Conservation (phyloP, 2,329 filamentous ascomycete genomes). For the Exophiala oligosperma region DNA sequence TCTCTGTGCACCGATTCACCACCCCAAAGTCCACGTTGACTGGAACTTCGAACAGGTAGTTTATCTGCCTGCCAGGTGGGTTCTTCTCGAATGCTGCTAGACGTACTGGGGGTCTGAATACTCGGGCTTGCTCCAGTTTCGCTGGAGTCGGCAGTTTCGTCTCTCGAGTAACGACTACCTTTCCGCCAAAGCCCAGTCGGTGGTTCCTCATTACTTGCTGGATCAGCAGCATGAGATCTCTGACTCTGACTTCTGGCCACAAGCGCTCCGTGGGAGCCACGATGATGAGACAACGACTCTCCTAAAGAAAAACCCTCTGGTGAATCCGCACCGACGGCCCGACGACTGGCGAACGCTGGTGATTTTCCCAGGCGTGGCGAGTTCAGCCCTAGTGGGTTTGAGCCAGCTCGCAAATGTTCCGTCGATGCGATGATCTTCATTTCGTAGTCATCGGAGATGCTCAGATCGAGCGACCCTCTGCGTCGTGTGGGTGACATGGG, state of each 20-base stretch:
- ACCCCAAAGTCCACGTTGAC: conserved; percentile 27
- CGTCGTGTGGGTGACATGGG: conserved; percentile 17
- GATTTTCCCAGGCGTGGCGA: conserved; percentile 27
- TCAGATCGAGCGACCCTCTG: conserved; percentile 31
- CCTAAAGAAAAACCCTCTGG: conserved; percentile 28
- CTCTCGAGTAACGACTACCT: conserved; percentile 22
- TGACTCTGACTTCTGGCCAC: conserved; percentile 20
- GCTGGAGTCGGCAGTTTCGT: conserved; percentile 22
- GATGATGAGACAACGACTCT: conserved; percentile 17
- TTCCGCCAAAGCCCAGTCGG: conserved; percentile 21
- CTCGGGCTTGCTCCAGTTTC: conserved; percentile 17
- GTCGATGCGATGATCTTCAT: conserved; percentile 61
- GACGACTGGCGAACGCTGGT: conserved; percentile 27
- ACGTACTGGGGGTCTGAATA: conserved; percentile 2
- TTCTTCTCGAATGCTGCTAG: conserved; percentile 16
- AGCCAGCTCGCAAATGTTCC: conserved; percentile 58
- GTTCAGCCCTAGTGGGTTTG: conserved; percentile 33
- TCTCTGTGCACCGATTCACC: conserved; percentile 16
- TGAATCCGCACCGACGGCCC: conserved; percentile 24
- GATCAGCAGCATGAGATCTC: conserved; percentile 15
- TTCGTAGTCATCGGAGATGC: conserved; percentile 56
- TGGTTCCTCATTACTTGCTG: conserved; percentile 1
- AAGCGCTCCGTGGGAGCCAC: conserved; percentile 4
- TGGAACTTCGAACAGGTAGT: conserved; percentile 23
- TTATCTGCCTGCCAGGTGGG: not conserved